Percentiles rank a stretch among this genome's conserved stretches.
Evolutionary conservation across 75 land plant genomes (phyloP).

Genomic region (Cunninghamia lanceolata): DNA sequence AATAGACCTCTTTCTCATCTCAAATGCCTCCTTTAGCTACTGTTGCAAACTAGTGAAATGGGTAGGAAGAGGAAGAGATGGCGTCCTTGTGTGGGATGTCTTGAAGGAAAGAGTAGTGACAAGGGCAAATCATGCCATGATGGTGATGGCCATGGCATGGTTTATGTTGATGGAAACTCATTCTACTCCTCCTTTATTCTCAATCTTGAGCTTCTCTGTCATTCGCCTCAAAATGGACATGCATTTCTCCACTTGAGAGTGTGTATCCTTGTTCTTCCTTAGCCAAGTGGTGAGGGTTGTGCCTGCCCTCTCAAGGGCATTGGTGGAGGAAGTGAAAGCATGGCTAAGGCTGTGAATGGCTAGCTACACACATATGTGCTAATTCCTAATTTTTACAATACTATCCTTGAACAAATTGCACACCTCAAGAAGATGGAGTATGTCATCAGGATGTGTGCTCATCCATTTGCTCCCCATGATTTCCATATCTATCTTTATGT

Average conservation of each 20-base stretch:
- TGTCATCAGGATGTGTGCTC: neutral
- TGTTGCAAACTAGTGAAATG: neutral
- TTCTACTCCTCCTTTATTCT: neutral
- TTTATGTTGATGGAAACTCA: no score
- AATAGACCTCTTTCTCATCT: neutral
- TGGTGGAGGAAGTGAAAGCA: neutral
- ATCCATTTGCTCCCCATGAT: neutral
- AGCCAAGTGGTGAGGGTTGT: neutral
- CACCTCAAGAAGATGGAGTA: neutral
- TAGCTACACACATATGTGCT: neutral
- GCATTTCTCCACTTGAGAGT: neutral
- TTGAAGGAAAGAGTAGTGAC: neutral
- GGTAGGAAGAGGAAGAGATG: neutral
- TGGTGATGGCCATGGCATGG: neutral
- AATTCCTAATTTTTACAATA: neutral
- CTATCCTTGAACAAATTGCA: neutral
- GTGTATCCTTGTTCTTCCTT: neutral
- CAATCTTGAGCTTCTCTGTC: neutral
- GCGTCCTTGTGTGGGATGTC: neutral
- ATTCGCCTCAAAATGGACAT: neutral
- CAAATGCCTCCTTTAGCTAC: neutral
- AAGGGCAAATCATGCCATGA: neutral
- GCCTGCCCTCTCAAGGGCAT: neutral
- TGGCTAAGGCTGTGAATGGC: neutral
- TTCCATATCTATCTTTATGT: neutral